These are phyloP conservation scores for Fragaria nilgerrensis DNA, from an alignment of 306 rosid genomes.

Conservation along the genomic window DNA sequence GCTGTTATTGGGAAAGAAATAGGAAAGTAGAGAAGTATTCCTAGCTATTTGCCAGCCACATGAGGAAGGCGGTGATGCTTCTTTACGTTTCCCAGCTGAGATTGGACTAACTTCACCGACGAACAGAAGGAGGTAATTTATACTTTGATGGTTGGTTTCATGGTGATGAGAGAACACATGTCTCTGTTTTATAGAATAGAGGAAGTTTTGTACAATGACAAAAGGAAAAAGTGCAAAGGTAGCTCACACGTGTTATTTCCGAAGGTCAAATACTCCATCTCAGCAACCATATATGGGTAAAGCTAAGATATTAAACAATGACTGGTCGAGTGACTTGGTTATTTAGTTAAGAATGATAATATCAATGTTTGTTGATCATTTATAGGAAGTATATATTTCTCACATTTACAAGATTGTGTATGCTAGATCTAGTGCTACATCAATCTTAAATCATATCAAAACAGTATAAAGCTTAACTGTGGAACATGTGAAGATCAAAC, in stretches of 20 bases:
- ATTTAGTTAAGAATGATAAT: no score
- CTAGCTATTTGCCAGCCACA: neutral
- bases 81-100: neutral
- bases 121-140: neutral
- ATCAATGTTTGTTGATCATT: neutral
- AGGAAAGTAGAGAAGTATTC: neutral
- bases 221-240: neutral
- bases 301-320: no score
- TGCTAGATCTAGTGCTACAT: neutral
- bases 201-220: neutral
- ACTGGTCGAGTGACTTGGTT: no score
- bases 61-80: neutral
- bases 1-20: neutral
- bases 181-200: neutral
- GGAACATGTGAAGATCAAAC: neutral
- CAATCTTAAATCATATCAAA: neutral
- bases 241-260: neutral
- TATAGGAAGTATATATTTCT: no score
- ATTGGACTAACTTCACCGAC: neutral
- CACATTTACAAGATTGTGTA: no score
- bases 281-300: neutral
- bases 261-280: slow-evolving; percentile 1
- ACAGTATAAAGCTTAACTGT: neutral
- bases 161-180: neutral
- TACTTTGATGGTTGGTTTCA: neutral